A percentile compares a stretch with the other conserved stretches of the same genome.
Evolutionary conservation across 1,284 basidiomycete genomes (phyloP).

Genomic region (Coniophora puteana): DNA sequence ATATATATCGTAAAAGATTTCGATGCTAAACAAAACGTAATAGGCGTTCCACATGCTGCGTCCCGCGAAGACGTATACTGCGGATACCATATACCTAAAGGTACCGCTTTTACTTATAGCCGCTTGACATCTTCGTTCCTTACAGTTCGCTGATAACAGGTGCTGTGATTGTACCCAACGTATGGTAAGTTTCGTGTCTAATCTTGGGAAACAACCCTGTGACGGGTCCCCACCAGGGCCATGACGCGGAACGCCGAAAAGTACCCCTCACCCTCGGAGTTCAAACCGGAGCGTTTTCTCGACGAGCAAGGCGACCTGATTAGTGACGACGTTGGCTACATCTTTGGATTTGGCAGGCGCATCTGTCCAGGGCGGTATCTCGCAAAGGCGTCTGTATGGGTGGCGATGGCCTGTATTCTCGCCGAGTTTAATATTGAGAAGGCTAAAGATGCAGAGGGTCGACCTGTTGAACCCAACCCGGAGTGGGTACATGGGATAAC

Average conservation of each 20-base stretch:
- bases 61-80: constrained; percentile 13
- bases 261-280: constrained; percentile 13
- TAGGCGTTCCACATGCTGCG: constrained; percentile 12
- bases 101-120: constrained; percentile 4
- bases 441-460: background rate
- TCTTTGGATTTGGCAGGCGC: constrained; percentile 20
- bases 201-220: background rate
- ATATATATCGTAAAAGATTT: background rate
- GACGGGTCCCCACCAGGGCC: constrained; percentile 8
- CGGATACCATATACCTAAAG: constrained; percentile 15
- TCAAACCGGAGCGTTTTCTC: constrained; percentile 17
- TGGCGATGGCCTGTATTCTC: background rate
- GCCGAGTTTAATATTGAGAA: background rate
- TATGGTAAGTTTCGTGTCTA: constrained; percentile 9
- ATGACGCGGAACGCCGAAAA: constrained; percentile 16
- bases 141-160: constrained; percentile 5
- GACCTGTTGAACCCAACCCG: background rate
- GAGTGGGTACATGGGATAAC: background rate
- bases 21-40: background rate
- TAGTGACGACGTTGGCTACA: constrained; percentile 12
- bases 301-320: constrained; percentile 14
- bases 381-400: background rate
- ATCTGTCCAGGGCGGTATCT: background rate
- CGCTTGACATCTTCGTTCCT: background rate
- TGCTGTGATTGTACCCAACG: constrained; percentile 12